Conservation (phyloP, 2,329 filamentous ascomycete genomes). For the Monilinia laxa region DNA sequence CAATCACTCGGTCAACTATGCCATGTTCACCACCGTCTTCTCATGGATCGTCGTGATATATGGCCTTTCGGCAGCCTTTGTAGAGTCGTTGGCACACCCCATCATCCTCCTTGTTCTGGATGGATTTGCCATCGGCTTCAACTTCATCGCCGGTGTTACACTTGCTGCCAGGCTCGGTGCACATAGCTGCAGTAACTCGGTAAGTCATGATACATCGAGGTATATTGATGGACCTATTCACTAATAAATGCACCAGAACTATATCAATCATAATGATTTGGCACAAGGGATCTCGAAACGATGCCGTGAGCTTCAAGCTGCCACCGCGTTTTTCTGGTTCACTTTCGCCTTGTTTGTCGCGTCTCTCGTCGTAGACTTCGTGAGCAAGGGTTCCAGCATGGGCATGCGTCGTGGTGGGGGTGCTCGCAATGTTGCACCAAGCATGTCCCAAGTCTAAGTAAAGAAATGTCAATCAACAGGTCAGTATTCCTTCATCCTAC, state of each 20-base stretch:
- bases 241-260: constrained; percentile 36
- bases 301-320: constrained; percentile 74
- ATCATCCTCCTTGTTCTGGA: constrained; percentile 58
- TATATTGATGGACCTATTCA: background rate
- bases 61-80: constrained; percentile 57
- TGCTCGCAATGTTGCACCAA: constrained; percentile 47
- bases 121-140: constrained; percentile 59
- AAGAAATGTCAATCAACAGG: constrained; percentile 22
- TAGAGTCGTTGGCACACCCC: constrained; percentile 52
- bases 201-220: constrained; percentile 42
- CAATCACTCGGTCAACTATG: constrained; percentile 55
- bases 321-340: constrained; percentile 77
- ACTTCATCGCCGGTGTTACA: constrained; percentile 68
- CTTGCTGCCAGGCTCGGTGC: constrained; percentile 67
- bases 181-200: constrained; percentile 63
- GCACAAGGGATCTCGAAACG: constrained; percentile 62
- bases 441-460: constrained; percentile 56
- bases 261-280: constrained; percentile 53
- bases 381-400: constrained; percentile 6
- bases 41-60: constrained; percentile 65
- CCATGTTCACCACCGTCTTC: constrained; percentile 68
- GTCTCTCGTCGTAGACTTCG: constrained; percentile 50
- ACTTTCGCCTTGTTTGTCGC: constrained; percentile 63
- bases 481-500: constrained; percentile 29
- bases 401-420: constrained; percentile 38